Evolutionary conservation across 768 basidiomycete genomes (phyloP).

Genomic region (Tubosaeta brunneosetosa): DNA sequence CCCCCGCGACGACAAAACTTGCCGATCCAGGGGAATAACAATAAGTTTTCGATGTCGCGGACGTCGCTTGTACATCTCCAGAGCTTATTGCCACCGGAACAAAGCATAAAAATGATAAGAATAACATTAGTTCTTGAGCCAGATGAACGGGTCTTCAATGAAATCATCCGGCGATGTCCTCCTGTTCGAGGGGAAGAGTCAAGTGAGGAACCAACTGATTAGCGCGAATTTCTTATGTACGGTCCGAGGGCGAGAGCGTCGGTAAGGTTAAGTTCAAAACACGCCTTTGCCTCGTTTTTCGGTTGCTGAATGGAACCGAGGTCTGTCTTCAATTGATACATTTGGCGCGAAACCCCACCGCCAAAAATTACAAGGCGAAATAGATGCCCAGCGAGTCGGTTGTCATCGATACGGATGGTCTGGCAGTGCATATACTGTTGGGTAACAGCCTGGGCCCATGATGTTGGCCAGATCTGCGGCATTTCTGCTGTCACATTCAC

Average conservation of each 20-base stretch:
- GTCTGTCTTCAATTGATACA: neutral
- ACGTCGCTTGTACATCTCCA: slow-evolving; percentile 6
- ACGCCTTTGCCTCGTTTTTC: slow-evolving; percentile 22
- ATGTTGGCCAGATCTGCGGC: neutral
- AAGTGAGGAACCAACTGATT: neutral
- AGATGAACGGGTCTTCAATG: neutral
- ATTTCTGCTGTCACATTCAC: neutral
- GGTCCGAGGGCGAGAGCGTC: neutral
- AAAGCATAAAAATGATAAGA: slow-evolving; percentile 1
- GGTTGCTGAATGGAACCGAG: slow-evolving; percentile 15
- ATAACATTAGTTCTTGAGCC: neutral
- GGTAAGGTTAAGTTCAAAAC: slow-evolving; percentile 19
- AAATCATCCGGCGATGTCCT: neutral
- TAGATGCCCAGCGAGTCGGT: neutral
- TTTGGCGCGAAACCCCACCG: neutral
- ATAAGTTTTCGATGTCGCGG: slow-evolving; percentile 2
- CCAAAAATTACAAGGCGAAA: neutral
- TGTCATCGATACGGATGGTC: neutral
- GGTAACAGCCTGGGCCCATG: too few relatives aligned
- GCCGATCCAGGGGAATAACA: neutral
- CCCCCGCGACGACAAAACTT: neutral
- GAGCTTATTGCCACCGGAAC: slow-evolving; percentile 19
- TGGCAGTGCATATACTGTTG: too few relatives aligned
- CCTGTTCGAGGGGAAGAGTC: neutral
- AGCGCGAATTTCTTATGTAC: slow-evolving; percentile 3